Evolutionary conservation across 306 rosid genomes (phyloP), one percentile per base, ranked within the genome.

Genomic region (Cucurbita moschata): DNA sequence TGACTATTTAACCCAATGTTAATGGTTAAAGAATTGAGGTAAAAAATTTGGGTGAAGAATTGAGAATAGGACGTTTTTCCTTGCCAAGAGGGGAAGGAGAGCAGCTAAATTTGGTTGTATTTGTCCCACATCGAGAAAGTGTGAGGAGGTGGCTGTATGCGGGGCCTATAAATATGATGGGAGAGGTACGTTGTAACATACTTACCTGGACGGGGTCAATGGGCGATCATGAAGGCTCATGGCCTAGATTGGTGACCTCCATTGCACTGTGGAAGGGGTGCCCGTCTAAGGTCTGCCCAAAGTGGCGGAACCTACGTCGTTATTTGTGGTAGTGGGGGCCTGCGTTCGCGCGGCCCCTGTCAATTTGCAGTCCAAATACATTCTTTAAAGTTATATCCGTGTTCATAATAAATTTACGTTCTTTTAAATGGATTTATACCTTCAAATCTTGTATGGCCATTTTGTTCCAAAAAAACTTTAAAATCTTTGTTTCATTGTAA

Each of bases 291-390:
- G 61, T 56, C 61, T 56, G 61, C 7, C 37, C 37, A 19, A 9
- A 21, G 61, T 9, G 46, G 46, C 35, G 79, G 87, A 84, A 59
- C 79, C 87, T 76, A 82, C 83, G 79, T 89, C 86, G 77, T 82
- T 80, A 85, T 89, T 87, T 89, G 81, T 87, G 73, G 50, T 10
- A 8, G 80, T 10, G 78, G 88, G 83, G 87, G 86, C 88, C 76
- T 81, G 90, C 83, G 87, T 85, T 54, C 80, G 90, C 82, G 88
- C 87, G 72, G 87, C 86, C 86, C 80, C 79, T 73, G 35, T 30
- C 35, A 30, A 30, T 30, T 30, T 26, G n/a, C n/a, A n/a, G n/a
- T n/a, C n/a, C n/a, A n/a, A n/a, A n/a, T n/a, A n/a, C n/a, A n/a
- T n/a, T n/a, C n/a, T n/a, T n/a, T n/a, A n/a, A n/a, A n/a, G n/a